Conservation (phyloP, 441 rosid genomes). For the Omphalea diandra region DNA sequence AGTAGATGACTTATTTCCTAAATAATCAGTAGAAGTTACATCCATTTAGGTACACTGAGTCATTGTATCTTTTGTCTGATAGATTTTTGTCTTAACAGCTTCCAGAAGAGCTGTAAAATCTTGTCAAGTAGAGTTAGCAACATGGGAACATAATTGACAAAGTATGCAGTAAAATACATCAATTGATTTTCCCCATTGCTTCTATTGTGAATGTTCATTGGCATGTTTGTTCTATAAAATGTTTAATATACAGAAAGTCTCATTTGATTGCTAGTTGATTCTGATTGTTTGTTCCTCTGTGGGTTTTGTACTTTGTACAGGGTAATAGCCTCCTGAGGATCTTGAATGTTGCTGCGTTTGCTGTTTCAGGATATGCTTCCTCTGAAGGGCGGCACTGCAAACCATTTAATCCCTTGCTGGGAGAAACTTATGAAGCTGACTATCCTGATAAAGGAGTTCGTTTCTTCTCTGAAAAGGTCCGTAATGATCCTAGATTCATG, state of each 20-base stretch:
- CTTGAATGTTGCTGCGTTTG: slow-evolving; percentile 91
- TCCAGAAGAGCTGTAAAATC: not conserved
- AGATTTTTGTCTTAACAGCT: not conserved
- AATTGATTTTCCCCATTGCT: not conserved
- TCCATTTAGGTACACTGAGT: not conserved
- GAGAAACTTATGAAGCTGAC: slow-evolving; percentile 98
- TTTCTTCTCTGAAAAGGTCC: slow-evolving; percentile 97
- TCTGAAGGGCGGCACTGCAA: slow-evolving; percentile 95
- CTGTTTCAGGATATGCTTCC: slow-evolving; percentile 96
- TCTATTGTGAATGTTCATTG: not conserved
- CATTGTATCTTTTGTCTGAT: not conserved
- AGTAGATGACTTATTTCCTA: not conserved
- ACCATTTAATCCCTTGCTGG: slow-evolving; percentile 96
- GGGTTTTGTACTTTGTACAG: slow-evolving; percentile 35
- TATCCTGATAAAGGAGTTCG: slow-evolving; percentile 89
- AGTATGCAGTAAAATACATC: not conserved
- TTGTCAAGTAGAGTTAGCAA: too few relatives aligned
- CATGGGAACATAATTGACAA: not conserved
- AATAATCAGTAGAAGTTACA: not conserved
- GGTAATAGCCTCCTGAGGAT: slow-evolving; percentile 76
- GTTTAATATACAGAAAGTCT: slow-evolving; percentile 3
- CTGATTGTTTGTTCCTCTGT: not conserved
- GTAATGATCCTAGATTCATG: slow-evolving; percentile 16
- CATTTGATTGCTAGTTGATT: slow-evolving; percentile 1
- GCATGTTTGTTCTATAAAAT: not conserved